Percentiles rank a stretch among this genome's conserved stretches.
Evolutionary conservation across 306 rosid species (phyloP).

Genomic region (Sechiopsis laciniata): DNA sequence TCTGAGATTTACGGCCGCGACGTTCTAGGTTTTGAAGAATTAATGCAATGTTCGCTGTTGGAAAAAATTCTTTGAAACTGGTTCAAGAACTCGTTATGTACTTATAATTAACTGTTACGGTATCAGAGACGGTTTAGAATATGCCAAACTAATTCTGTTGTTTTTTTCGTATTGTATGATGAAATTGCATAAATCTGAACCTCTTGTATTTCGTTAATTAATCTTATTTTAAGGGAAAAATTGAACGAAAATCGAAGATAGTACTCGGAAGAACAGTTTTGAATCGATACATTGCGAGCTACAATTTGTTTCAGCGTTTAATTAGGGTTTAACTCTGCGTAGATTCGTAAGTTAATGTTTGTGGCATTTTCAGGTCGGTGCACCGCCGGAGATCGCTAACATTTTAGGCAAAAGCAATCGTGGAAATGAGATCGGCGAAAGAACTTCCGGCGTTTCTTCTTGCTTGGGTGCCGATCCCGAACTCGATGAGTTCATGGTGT

Average conservation of each 20-base stretch:
- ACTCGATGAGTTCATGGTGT: slow-evolving; percentile 76
- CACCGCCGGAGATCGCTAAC: slow-evolving; percentile 49
- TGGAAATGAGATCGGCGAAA: slow-evolving; percentile 26
- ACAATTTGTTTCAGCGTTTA: not conserved
- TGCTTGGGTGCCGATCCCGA: slow-evolving; percentile 57
- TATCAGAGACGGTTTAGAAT: not conserved
- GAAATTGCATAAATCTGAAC: not conserved
- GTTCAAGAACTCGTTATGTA: not conserved
- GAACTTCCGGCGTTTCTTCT: slow-evolving; percentile 25
- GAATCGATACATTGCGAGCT: not conserved
- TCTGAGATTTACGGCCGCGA: not conserved
- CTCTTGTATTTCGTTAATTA: no score
- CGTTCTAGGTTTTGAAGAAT: not conserved
- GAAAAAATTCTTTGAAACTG: not conserved
- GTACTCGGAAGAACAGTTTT: not conserved
- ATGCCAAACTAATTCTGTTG: not conserved
- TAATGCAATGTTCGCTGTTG: not conserved
- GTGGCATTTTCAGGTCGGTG: slow-evolving; percentile 52
- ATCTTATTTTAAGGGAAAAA: not conserved
- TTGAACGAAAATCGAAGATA: not conserved
- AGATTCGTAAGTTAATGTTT: not conserved
- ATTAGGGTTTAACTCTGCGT: not conserved
- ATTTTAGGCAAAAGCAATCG: slow-evolving; percentile 42
- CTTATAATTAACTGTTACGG: not conserved
- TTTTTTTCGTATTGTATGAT: not conserved